Base-by-base conservation (phyloP, 768 basidiomycete species). In the Phaeolepiota aurea region DNA sequence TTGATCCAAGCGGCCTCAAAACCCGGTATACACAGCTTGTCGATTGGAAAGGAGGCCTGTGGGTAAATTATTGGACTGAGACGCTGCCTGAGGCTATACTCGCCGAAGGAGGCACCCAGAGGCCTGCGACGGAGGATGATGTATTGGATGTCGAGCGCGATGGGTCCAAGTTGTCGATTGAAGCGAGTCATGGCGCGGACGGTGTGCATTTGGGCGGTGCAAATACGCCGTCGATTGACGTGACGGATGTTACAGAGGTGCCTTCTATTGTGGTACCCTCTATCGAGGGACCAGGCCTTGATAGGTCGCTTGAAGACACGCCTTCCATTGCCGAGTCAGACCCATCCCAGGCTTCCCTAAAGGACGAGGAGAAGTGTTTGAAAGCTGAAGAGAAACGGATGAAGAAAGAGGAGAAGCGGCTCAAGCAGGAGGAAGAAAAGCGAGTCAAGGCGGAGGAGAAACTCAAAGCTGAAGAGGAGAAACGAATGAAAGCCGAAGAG, bases 51-150 rank as follows among this genome's bases (percentile, higher is more conserved):
- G 64, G 68, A n/a, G 72, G 72, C 2, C 32, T 68, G 23, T 79
- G 77, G 77, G 55, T 74, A 9, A 77, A 77, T 52, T 79, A 75
- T 47, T 80, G 73, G 72, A 78, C 75, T n/a, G 60, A 66, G 38
- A 75, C 74, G 0, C 40, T 56, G 7, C 50, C 64, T 32, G 43
- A 44, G 41, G 14, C 15, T 11, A n/a, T n/a, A n/a, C n/a, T n/a
- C n/a, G n/a, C n/a, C n/a, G n/a, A n/a, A n/a, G n/a, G n/a, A n/a
- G n/a, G n/a, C n/a, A n/a, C n/a, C n/a, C n/a, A n/a, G n/a, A n/a
- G n/a, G n/a, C n/a, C n/a, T n/a, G n/a, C n/a, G n/a, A n/a, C n/a
- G n/a, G n/a, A n/a, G n/a, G n/a, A n/a, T n/a, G n/a, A n/a, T n/a
- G n/a, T n/a, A n/a, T n/a, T n/a, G n/a, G n/a, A n/a, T n/a, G n/a